phyloP scores from a whole-genome alignment of 2,329 filamentous ascomycete genomes.

The Sclerotinia sclerotiorum region DNA sequence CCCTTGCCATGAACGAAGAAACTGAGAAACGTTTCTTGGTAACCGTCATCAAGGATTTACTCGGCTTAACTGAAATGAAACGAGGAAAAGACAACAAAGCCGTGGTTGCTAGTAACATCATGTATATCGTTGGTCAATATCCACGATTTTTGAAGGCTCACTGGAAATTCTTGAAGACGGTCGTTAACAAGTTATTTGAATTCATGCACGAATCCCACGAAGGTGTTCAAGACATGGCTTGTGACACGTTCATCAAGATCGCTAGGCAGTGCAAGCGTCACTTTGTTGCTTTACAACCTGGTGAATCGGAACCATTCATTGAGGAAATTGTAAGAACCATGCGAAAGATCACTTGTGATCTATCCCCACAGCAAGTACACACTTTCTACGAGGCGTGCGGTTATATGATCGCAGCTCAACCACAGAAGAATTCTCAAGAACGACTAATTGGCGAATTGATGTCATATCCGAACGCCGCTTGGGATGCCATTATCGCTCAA shows the following conservation, averaged over 20 bases:
- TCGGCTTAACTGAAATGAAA: slow-evolving; percentile 98
- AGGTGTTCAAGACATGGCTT: slow-evolving; percentile 99
- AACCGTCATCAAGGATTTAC: slow-evolving; percentile 96
- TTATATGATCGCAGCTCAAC: slow-evolving; percentile 98
- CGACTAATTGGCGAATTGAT: slow-evolving; percentile 88
- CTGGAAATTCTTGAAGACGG: slow-evolving; percentile 99
- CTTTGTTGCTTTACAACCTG: slow-evolving; percentile 93
- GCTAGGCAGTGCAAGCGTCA: slow-evolving; percentile 96
- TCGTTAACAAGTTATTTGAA: slow-evolving; percentile 99
- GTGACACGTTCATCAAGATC: slow-evolving; percentile 99
- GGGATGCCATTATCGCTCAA: slow-evolving; percentile 90
- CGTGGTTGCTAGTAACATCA: slow-evolving; percentile 98
- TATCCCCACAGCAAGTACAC: slow-evolving; percentile 95
- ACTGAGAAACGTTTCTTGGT: slow-evolving; percentile 98
- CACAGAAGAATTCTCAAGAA: slow-evolving; percentile 92
- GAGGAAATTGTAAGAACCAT: slow-evolving; percentile 97
- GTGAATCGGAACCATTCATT: slow-evolving; percentile 93
- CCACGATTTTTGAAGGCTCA: slow-evolving; percentile 97
- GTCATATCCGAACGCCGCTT: slow-evolving; percentile 88
- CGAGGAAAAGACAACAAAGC: slow-evolving; percentile 99
- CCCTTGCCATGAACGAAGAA: slow-evolving; percentile 98
- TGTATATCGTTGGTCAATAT: slow-evolving; percentile 99
- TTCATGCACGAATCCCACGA: slow-evolving; percentile 99
- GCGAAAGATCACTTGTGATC: slow-evolving; percentile 90
- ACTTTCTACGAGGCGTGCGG: slow-evolving; percentile 99